Percentiles rank a stretch among this genome's conserved stretches.
Evolutionary conservation across 768 basidiomycete genomes (phyloP).

Genomic region (Leccinum disarticulatum): DNA sequence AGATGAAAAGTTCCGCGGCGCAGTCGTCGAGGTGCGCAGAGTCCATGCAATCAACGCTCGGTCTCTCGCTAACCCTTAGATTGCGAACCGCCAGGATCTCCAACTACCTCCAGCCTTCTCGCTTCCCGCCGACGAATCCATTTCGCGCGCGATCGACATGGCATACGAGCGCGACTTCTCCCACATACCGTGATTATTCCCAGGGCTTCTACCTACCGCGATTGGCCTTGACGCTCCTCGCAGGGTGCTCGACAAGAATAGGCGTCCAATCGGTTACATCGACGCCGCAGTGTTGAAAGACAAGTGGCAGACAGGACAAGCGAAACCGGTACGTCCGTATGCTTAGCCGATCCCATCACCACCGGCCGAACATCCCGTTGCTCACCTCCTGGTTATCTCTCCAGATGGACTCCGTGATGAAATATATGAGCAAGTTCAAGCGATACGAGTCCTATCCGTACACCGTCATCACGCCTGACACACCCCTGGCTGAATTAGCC

Average conservation of each 20-base stretch:
- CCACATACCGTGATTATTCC: slow-evolving; percentile 72
- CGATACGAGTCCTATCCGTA: slow-evolving; percentile 65
- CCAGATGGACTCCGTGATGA: slow-evolving; percentile 68
- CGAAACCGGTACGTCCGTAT: slow-evolving; percentile 59
- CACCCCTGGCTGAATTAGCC: slow-evolving; percentile 80
- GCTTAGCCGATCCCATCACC: not conserved
- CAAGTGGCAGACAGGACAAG: slow-evolving; percentile 73
- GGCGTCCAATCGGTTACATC: slow-evolving; percentile 81
- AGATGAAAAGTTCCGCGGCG: slow-evolving; percentile 74
- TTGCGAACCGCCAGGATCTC: slow-evolving; percentile 42
- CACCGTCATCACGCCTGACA: slow-evolving; percentile 76
- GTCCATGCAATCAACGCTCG: not conserved
- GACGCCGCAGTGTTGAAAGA: slow-evolving; percentile 73
- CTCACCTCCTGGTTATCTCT: not conserved
- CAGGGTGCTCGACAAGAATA: slow-evolving; percentile 72
- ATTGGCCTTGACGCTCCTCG: not conserved
- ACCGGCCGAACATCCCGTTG: not conserved
- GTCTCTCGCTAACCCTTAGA: not conserved
- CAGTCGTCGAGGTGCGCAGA: slow-evolving; percentile 78
- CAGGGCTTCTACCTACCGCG: not conserved
- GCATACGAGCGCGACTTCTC: slow-evolving; percentile 96
- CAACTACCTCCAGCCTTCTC: slow-evolving; percentile 88
- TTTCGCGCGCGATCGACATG: slow-evolving; percentile 75
- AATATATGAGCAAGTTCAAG: slow-evolving; percentile 75
- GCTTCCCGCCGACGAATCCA: slow-evolving; percentile 66